phyloP scores from a whole-genome alignment of 176 grass and related monocot genomes.

The Triticum urartu region DNA sequence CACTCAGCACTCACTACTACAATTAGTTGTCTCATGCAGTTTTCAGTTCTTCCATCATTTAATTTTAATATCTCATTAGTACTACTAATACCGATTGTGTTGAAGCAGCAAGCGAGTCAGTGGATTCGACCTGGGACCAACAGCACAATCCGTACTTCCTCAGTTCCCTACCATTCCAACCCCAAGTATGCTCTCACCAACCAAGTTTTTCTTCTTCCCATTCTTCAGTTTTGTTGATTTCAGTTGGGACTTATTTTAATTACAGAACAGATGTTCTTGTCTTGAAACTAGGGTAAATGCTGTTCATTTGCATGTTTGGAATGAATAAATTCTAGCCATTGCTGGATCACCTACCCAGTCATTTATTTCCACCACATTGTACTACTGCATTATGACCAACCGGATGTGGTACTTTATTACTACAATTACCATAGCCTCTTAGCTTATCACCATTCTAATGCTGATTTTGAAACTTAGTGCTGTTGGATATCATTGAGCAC shows the following conservation, averaged over 20 bases:
- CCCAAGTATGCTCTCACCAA: conserved; percentile 53
- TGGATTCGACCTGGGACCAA: conserved; percentile 89
- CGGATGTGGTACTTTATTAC: neutral
- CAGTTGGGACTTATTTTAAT: conserved; percentile 10
- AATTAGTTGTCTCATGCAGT: neutral
- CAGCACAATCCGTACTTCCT: conserved; percentile 54
- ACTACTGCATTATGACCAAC: conserved; percentile 10
- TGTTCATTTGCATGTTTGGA: conserved; percentile 24
- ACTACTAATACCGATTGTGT: conserved; percentile 10
- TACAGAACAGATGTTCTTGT: neutral
- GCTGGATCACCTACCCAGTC: neutral
- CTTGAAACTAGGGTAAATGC: conserved; percentile 5
- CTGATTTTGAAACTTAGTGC: conserved; percentile 1
- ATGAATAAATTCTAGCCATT: conserved; percentile 16
- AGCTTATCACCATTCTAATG: neutral
- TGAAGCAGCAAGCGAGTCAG: conserved; percentile 84
- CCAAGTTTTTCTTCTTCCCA: conserved; percentile 8
- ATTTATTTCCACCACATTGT: neutral
- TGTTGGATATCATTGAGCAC: neutral
- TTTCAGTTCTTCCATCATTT: conserved; percentile 30
- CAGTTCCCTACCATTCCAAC: conserved; percentile 42
- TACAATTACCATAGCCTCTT: neutral
- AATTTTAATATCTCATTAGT: neutral
- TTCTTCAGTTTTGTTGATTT: conserved; percentile 32
- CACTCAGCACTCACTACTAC: neutral